Percentiles rank a stretch among this genome's conserved stretches.
Conservation (phyloP, 2,329 filamentous ascomycete genomes). For the Curvularia spicifera region DNA sequence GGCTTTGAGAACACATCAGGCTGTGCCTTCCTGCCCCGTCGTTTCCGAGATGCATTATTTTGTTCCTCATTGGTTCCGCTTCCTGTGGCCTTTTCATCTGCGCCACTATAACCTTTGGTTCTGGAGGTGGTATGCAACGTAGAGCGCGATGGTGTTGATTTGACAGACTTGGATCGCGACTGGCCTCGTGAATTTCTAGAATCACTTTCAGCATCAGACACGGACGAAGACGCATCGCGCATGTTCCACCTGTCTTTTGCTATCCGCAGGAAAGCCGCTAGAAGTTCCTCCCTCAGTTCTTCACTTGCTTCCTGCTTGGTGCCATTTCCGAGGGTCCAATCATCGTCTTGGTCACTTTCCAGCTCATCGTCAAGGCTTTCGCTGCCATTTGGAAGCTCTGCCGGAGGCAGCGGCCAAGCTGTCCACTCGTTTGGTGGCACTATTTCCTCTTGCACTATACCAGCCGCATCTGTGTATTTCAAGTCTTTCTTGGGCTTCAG, state of each 20-base stretch:
- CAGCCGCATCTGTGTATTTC: constrained; percentile 32
- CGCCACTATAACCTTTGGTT: constrained; percentile 11
- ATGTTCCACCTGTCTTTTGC: constrained; percentile 68
- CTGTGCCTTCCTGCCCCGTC: constrained; percentile 22
- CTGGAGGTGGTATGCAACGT: constrained; percentile 10
- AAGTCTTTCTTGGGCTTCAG: constrained; percentile 42
- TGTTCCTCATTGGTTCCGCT: constrained; percentile 6
- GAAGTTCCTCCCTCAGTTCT: constrained; percentile 72
- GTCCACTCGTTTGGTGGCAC: constrained; percentile 70
- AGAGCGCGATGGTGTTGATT: constrained; percentile 8
- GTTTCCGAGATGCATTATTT: constrained; percentile 5
- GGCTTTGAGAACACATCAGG: constrained; percentile 47
- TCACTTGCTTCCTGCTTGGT: constrained; percentile 60
- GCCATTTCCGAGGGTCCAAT: constrained; percentile 58
- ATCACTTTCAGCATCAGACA: constrained; percentile 11
- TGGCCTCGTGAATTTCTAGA: constrained; percentile 8
- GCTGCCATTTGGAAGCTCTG: constrained; percentile 65
- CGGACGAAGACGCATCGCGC: constrained; percentile 47
- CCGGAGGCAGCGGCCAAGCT: constrained; percentile 77
- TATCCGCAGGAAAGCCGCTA: constrained; percentile 67
- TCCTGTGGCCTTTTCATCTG: constrained; percentile 2
- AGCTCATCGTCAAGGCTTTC: constrained; percentile 48
- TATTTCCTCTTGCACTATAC: constrained; percentile 46
- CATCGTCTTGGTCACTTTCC: constrained; percentile 55
- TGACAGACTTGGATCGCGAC: constrained; percentile 23